Evolutionary conservation across 2,329 filamentous ascomycete species (phyloP), one percentile per base, ranked within the genome.

Genomic region (Hansfordia pulvinata): DNA sequence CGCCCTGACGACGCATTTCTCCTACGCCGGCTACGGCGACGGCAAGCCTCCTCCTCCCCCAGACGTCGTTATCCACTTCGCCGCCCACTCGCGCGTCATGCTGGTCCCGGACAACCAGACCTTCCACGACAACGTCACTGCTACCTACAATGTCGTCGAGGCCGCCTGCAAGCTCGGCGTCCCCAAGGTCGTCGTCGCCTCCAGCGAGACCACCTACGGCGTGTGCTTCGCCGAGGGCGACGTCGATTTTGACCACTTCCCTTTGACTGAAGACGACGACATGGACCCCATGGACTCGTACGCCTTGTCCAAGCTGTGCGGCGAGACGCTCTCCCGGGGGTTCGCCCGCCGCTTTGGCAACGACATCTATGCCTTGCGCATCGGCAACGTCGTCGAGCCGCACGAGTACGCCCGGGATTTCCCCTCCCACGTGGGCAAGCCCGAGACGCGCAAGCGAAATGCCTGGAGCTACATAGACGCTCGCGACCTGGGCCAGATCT

Each of bases 401-500:
- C 62, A 74, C 25, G 69, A 75, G 40, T 75, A 76, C 35, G 57
- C 52, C 28, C 42, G 48, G 3, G 54, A 63, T 29, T 76, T 76
- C 32, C 53, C 58, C 0, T 48, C 40, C 3, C 66, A 65, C 34
- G 54, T 74, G 16, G 48, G 50, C 12, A 40, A 64, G 16, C 69
- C 69, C 0, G 52, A 54, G 32, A 52, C 51, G 3, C 54, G 68
- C 28, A 67, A 66, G 38, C 50, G 61, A 1, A 71, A 75, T 40
- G 70, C 64, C 0, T 76, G 70, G 70, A 62, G 57, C 13, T 76
- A 77, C 41, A 70, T 69, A 13, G 71, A 76, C 41, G 66, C 67
- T 0, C 46, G 69, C 4, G 71, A 76, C 37, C 43, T 76, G 3
- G 72, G 69, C 0, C 64, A 69, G 44, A 75, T 76, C 30, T 74